Evolutionary conservation across 179 eudicot genomes (phyloP).

Genomic region (Spinacia oleracea): DNA sequence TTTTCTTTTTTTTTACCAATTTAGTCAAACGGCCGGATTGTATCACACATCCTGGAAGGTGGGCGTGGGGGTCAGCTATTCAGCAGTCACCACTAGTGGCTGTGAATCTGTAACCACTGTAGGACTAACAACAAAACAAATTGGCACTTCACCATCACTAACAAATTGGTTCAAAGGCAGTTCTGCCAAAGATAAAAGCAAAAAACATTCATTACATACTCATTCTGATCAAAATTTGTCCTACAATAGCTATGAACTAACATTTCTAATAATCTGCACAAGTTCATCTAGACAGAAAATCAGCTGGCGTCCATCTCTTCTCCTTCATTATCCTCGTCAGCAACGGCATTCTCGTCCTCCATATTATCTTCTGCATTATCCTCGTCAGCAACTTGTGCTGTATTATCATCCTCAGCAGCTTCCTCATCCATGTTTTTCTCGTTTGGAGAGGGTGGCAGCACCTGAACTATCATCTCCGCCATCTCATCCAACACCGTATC

Average conservation of each 20-base stretch:
- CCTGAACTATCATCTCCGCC: constrained; percentile 36
- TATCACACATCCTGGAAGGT: too few species aligned
- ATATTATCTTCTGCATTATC: constrained; percentile 8
- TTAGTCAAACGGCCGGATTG: too few species aligned
- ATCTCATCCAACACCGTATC: constrained; percentile 31
- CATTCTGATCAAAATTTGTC: background rate
- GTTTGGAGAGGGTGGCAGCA: constrained; percentile 44
- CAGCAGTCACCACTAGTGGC: too few species aligned
- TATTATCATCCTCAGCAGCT: constrained; percentile 21
- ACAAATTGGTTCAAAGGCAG: background rate
- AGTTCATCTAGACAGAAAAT: background rate
- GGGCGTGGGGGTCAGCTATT: background rate
- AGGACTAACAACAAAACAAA: background rate
- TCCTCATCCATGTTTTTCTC: constrained; percentile 25
- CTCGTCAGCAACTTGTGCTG: constrained; percentile 17
- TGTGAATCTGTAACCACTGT: background rate
- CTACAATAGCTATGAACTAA: background rate
- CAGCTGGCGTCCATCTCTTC: constrained; percentile 34
- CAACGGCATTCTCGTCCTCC: constrained; percentile 10
- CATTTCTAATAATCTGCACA: background rate
- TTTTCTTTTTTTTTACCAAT: too few species aligned
- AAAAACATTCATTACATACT: background rate
- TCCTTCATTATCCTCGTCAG: constrained; percentile 16
- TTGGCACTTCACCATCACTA: background rate
- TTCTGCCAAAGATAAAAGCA: background rate